Conservation (phyloP, 139 green algal genomes). For the Bryopsis sp. region DNA sequence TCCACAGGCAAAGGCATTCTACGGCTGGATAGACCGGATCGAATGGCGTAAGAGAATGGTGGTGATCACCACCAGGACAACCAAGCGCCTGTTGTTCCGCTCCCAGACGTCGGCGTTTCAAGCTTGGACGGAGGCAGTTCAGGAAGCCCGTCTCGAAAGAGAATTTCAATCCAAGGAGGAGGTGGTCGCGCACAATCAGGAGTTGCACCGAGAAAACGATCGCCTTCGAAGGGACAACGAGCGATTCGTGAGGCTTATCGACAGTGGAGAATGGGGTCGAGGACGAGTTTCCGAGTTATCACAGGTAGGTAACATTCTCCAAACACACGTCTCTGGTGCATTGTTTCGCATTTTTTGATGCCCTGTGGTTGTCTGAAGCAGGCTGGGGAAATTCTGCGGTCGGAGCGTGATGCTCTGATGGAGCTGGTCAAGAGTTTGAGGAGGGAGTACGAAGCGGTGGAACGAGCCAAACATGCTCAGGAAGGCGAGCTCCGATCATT, state of each 20-base stretch:
- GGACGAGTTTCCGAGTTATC: conserved; percentile 47
- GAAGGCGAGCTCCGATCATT: conserved; percentile 57
- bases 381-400: conserved; percentile 57
- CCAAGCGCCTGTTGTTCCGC: conserved; percentile 7
- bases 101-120: conserved; percentile 1
- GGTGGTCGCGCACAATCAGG: conserved; percentile 17
- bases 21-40: background rate
- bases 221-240: conserved; percentile 72
- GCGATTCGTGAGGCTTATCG: conserved; percentile 74
- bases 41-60: conserved; percentile 2
- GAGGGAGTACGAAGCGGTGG: conserved; percentile 54
- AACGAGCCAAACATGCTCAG: conserved; percentile 44
- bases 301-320: conserved; percentile 26
- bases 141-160: background rate
- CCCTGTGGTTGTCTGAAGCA: background rate
- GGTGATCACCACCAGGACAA: background rate
- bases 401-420: conserved; percentile 69
- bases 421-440: conserved; percentile 53
- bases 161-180: background rate
- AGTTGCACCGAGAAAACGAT: conserved; percentile 62
- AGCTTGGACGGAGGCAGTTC: conserved; percentile 3
- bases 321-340: background rate
- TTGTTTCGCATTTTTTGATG: background rate
- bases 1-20: background rate
- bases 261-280: conserved; percentile 80